Percentiles rank a stretch among this genome's conserved stretches.
Conservation (phyloP, 2,329 filamentous ascomycete species). For the Hypoxylon sp. region DNA sequence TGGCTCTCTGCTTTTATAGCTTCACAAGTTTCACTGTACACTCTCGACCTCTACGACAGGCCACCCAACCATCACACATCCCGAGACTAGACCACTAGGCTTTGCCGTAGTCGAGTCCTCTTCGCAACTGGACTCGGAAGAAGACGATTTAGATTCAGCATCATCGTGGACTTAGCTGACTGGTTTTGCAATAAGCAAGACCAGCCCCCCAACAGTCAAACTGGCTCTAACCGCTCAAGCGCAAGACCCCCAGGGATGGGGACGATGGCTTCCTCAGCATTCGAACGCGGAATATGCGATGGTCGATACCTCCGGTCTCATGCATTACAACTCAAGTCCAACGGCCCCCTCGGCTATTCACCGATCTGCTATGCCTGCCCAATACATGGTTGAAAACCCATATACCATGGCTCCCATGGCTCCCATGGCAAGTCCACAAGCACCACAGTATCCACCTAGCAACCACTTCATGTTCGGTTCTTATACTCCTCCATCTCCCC, state of each 20-base stretch:
- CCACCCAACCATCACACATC: neutral
- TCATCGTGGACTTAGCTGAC: constrained; percentile 17
- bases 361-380: constrained; percentile 61
- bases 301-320: constrained; percentile 63
- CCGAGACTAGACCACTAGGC: neutral
- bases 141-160: constrained; percentile 11
- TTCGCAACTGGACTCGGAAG: neutral
- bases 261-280: constrained; percentile 68
- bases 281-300: constrained; percentile 61
- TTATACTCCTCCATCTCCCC: constrained; percentile 56
- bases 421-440: constrained; percentile 60
- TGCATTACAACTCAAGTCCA: constrained; percentile 65
- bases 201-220: constrained; percentile 52
- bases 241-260: constrained; percentile 65
- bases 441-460: constrained; percentile 61
- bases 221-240: constrained; percentile 67
- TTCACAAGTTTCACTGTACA: constrained; percentile 27
- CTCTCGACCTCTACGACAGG: constrained; percentile 4
- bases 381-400: constrained; percentile 63
- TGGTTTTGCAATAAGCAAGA: constrained; percentile 55
- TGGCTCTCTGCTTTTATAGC: constrained; percentile 40
- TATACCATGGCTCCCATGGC: constrained; percentile 62
- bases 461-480: constrained; percentile 62
- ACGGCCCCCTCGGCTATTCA: constrained; percentile 58
- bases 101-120: constrained; percentile 5